Percentiles rank a stretch among this genome's conserved stretches.
Evolutionary conservation across 2,329 filamentous ascomycete genomes (phyloP).

Genomic region (Pseudogymnoascus sp.): DNA sequence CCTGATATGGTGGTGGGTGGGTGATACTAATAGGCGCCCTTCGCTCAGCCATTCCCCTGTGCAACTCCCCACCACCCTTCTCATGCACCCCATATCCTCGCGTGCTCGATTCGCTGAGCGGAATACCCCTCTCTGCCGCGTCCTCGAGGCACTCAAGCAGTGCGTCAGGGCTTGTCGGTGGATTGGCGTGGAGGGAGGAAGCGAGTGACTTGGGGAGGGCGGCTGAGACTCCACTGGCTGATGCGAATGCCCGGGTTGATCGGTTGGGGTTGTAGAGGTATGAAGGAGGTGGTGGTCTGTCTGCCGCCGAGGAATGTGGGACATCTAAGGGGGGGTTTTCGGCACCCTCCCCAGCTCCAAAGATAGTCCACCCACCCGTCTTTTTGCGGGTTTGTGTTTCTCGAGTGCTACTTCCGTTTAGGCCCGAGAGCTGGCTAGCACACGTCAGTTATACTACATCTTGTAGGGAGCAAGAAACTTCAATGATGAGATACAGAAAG

Average conservation of each 20-base stretch:
- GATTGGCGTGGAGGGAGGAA: background rate
- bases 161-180: background rate
- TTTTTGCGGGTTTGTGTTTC: background rate
- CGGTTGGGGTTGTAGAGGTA: background rate
- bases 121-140: background rate
- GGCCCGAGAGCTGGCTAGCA: background rate
- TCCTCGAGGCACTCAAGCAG: background rate
- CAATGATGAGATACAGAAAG: background rate
- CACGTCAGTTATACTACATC: background rate
- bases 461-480: background rate
- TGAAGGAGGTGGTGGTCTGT: background rate
- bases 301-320: background rate
- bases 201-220: background rate
- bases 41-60: background rate
- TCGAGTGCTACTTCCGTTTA: background rate
- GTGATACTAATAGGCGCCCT: background rate
- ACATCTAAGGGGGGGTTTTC: background rate
- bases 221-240: background rate
- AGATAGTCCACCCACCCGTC: background rate
- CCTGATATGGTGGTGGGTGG: background rate
- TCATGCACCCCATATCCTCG: background rate
- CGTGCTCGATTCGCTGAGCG: background rate
- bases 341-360: background rate
- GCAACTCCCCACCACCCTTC: background rate
- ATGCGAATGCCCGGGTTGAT: background rate